These are phyloP conservation scores for Quercus wislizeni DNA, from an alignment of 306 rosid genomes.

Conservation along the genomic window DNA sequence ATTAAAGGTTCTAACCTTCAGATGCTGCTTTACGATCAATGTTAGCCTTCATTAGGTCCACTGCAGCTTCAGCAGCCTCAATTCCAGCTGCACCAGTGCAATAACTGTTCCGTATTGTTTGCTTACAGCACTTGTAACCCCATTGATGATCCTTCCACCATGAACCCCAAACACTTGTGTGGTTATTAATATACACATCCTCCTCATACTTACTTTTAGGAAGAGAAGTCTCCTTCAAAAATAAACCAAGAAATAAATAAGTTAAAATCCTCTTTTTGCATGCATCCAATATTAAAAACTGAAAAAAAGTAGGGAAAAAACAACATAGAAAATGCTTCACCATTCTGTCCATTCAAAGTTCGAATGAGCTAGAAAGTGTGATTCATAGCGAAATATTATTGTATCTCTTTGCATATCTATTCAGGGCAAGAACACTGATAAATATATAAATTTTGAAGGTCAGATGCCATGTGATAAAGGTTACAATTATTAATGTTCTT, in stretches of 20 bases:
- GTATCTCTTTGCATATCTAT: too few species aligned
- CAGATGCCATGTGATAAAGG: not conserved
- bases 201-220: conserved; percentile 59
- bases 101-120: conserved; percentile 49
- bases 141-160: conserved; percentile 85
- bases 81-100: conserved; percentile 64
- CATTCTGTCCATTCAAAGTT: not conserved
- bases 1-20: conserved; percentile 34
- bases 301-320: not conserved
- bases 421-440: not conserved
- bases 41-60: conserved; percentile 58
- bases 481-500: not conserved
- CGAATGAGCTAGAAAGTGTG: not conserved
- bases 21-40: conserved; percentile 54
- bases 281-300: not conserved
- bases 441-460: not conserved
- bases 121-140: conserved; percentile 67
- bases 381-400: not conserved
- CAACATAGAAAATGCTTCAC: not conserved
- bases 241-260: not conserved
- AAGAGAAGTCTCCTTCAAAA: conserved; percentile 43
- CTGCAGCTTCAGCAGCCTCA: conserved; percentile 51
- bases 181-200: conserved; percentile 51
- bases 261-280: not conserved
- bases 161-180: conserved; percentile 61